A percentile compares a stretch with the other conserved stretches of the same genome.
These are phyloP conservation scores for Brassica incana DNA, from an alignment of 345 rosid species.

Conservation along the genomic window DNA sequence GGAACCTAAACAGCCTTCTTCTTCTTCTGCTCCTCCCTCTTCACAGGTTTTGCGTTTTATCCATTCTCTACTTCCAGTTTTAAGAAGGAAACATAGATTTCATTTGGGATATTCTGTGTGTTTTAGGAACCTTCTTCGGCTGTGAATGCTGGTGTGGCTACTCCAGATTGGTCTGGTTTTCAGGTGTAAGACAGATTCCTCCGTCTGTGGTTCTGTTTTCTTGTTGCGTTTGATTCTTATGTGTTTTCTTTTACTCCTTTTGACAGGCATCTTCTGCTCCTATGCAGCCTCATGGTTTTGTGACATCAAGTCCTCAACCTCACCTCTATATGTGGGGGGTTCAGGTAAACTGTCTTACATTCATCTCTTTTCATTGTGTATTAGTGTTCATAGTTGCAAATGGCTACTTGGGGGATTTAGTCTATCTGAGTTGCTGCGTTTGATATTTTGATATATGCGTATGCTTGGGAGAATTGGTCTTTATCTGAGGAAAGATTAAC, in stretches of 20 bases:
- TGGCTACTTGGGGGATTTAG: background rate
- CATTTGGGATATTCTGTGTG: slow-evolving; percentile 25
- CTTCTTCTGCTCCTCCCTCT: slow-evolving; percentile 54
- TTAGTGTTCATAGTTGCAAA: background rate
- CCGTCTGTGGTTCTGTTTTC: background rate
- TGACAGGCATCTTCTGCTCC: slow-evolving; percentile 76
- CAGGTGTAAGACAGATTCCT: slow-evolving; percentile 57
- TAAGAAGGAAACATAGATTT: background rate
- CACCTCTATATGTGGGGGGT: slow-evolving; percentile 99
- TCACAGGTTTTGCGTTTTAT: slow-evolving; percentile 54
- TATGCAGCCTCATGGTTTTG: slow-evolving; percentile 87
- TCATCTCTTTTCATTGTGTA: background rate
- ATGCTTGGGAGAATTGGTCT: slow-evolving; percentile 4
- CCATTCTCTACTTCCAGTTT: background rate
- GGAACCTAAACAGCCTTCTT: slow-evolving; percentile 49
- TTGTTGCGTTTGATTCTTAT: slow-evolving; percentile 21
- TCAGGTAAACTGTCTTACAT: slow-evolving; percentile 58
- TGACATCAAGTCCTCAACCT: slow-evolving; percentile 96
- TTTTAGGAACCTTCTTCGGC: slow-evolving; percentile 71
- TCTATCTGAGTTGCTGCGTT: background rate
- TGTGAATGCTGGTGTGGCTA: slow-evolving; percentile 55
- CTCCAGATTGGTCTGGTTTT: slow-evolving; percentile 93
- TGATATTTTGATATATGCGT: background rate
- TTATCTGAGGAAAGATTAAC: slow-evolving; percentile 1
- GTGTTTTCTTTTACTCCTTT: slow-evolving; percentile 7